A percentile compares a stretch with the other conserved stretches of the same genome.
These are phyloP conservation scores for Sodiomyces alkalinus DNA, from an alignment of 2,329 filamentous ascomycete species.

Conservation along the genomic window DNA sequence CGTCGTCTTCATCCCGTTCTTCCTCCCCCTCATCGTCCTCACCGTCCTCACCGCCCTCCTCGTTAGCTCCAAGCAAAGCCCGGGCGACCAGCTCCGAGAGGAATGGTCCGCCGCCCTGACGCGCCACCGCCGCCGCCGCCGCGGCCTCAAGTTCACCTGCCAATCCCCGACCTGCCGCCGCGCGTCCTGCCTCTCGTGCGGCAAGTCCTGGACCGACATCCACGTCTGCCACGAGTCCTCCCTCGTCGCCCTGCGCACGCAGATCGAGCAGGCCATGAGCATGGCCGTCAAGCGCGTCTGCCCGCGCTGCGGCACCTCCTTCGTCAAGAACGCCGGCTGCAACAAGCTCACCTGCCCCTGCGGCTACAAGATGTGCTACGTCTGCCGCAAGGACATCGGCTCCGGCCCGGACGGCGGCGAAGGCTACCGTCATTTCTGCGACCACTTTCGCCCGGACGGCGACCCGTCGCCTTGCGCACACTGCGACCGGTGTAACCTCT, in stretches of 20 bases:
- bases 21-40: slow-evolving; percentile 35
- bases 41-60: slow-evolving; percentile 29
- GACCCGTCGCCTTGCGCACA: slow-evolving; percentile 57
- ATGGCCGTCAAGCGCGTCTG: slow-evolving; percentile 91
- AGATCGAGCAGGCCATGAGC: slow-evolving; percentile 86
- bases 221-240: slow-evolving; percentile 83
- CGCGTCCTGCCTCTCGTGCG: slow-evolving; percentile 67
- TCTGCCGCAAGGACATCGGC: slow-evolving; percentile 66
- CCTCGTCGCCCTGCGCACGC: slow-evolving; percentile 66
- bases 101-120: slow-evolving; percentile 45
- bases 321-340: slow-evolving; percentile 87
- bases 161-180: slow-evolving; percentile 51
- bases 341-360: slow-evolving; percentile 95
- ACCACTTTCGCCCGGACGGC: slow-evolving; percentile 77
- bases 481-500: slow-evolving; percentile 69
- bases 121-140: slow-evolving; percentile 53
- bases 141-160: slow-evolving; percentile 66
- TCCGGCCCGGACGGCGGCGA: slow-evolving; percentile 31
- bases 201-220: slow-evolving; percentile 71
- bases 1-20: slow-evolving; percentile 37
- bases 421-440: slow-evolving; percentile 89
- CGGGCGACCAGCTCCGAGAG: slow-evolving; percentile 21
- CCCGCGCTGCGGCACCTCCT: slow-evolving; percentile 77
- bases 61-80: slow-evolving; percentile 25
- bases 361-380: slow-evolving; percentile 96